phyloP scores from a whole-genome alignment of 108 stramenopile genomes.

The Nitzschia sp. region DNA sequence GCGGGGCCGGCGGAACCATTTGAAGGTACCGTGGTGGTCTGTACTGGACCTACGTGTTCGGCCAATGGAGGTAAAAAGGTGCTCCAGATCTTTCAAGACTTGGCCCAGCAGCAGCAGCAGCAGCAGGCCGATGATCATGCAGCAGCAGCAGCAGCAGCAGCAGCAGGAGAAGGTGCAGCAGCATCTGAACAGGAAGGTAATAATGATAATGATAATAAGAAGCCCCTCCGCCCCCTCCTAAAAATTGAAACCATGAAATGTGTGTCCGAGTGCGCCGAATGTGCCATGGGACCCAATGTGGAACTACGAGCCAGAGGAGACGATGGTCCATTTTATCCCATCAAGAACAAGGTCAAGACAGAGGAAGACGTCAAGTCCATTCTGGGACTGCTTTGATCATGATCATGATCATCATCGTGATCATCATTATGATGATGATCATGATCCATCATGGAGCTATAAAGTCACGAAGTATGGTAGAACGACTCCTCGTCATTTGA shows the following conservation, averaged over 20 bases:
- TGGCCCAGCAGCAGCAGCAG: slow-evolving; percentile 21
- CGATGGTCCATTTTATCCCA: slow-evolving; percentile 70
- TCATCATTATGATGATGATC: too few species aligned
- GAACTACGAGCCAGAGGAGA: slow-evolving; percentile 60
- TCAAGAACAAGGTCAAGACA: slow-evolving; percentile 59
- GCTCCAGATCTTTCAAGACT: slow-evolving; percentile 49
- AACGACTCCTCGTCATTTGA: too few species aligned
- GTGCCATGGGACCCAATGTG: slow-evolving; percentile 69
- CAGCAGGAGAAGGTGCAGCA: slow-evolving; percentile 19
- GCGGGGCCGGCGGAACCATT: too few species aligned
- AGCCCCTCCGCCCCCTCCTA: too few species aligned
- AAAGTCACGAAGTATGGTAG: too few species aligned
- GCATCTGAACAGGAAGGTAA: too few species aligned
- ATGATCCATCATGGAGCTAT: too few species aligned
- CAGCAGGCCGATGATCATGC: too few species aligned
- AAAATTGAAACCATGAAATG: slow-evolving; percentile 66
- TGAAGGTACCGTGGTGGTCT: slow-evolving; percentile 62
- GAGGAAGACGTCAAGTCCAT: slow-evolving; percentile 65
- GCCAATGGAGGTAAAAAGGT: slow-evolving; percentile 53
- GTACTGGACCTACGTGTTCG: slow-evolving; percentile 63
- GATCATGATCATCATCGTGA: too few species aligned
- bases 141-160: background rate
- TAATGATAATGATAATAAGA: too few species aligned
- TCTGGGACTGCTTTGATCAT: slow-evolving; percentile 59
- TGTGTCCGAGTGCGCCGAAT: slow-evolving; percentile 76